Evolutionary conservation across 192 early-diverging fungal genomes (phyloP).

Genomic region (Spinellus fusiger): DNA sequence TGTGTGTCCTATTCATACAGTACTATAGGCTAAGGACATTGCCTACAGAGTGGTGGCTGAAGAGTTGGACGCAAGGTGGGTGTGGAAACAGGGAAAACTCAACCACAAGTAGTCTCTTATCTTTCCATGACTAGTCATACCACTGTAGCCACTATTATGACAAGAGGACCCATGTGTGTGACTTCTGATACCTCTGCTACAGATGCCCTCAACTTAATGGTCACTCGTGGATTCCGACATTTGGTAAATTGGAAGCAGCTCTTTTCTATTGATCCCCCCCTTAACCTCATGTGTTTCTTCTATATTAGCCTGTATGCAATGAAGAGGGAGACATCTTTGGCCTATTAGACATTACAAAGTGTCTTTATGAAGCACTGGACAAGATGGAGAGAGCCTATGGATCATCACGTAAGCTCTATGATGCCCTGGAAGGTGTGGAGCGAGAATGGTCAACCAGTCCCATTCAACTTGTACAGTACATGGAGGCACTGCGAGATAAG

Average conservation of each 20-base stretch:
- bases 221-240: slow-evolving; percentile 77
- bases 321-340: slow-evolving; percentile 83
- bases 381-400: slow-evolving; percentile 84
- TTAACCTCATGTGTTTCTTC: not conserved
- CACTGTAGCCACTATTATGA: slow-evolving; percentile 85
- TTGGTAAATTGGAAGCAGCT: too few relatives aligned
- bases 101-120: not conserved
- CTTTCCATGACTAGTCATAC: slow-evolving; percentile 41
- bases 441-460: slow-evolving; percentile 72
- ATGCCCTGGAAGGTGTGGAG: slow-evolving; percentile 78
- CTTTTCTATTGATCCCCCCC: not conserved
- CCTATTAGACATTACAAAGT: slow-evolving; percentile 79
- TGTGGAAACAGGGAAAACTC: not conserved
- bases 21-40: slow-evolving; percentile 79
- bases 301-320: slow-evolving; percentile 71
- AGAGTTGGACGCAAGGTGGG: slow-evolving; percentile 30
- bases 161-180: slow-evolving; percentile 85
- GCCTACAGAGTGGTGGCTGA: slow-evolving; percentile 92
- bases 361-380: slow-evolving; percentile 79
- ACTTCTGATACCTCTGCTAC: slow-evolving; percentile 73
- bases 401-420: slow-evolving; percentile 77
- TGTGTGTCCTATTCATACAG: not conserved
- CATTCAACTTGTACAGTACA: slow-evolving; percentile 62
- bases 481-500: slow-evolving; percentile 68
- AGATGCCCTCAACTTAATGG: slow-evolving; percentile 79